These are phyloP conservation scores for Fragilariopsis cylindrus DNA, from an alignment of 108 stramenopile genomes.

Conservation along the genomic window DNA sequence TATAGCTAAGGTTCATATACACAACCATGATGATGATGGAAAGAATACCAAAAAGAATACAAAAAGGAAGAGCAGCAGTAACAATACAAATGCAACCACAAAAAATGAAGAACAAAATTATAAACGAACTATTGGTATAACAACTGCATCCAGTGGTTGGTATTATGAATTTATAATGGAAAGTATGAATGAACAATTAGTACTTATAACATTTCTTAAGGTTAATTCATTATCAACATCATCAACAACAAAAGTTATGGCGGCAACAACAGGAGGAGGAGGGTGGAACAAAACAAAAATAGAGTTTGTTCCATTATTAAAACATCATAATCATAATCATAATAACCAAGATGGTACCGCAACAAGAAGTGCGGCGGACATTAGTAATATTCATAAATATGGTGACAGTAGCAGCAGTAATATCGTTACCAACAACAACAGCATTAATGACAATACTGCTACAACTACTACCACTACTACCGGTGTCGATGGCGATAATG, in stretches of 20 bases:
- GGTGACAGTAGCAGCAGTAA: no score
- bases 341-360: no score
- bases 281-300: background rate
- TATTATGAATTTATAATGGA: constrained; percentile 32
- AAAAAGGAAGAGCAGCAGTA: background rate
- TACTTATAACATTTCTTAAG: constrained; percentile 38
- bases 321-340: no score
- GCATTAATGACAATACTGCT: no score
- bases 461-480: no score
- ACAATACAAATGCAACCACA: background rate
- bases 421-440: no score
- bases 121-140: constrained; percentile 14
- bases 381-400: no score
- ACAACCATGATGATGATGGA: background rate
- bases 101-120: constrained; percentile 1
- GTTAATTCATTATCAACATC: constrained; percentile 16
- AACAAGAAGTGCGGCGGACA: no score
- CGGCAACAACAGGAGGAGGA: no score
- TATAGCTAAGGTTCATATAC: constrained; percentile 21
- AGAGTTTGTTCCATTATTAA: background rate
- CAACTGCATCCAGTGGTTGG: constrained; percentile 24
- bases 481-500: no score
- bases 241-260: no score
- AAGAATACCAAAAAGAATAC: background rate
- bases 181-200: constrained; percentile 31